Conservation (phyloP, 75 land plant species). For the Cunninghamia lanceolata region DNA sequence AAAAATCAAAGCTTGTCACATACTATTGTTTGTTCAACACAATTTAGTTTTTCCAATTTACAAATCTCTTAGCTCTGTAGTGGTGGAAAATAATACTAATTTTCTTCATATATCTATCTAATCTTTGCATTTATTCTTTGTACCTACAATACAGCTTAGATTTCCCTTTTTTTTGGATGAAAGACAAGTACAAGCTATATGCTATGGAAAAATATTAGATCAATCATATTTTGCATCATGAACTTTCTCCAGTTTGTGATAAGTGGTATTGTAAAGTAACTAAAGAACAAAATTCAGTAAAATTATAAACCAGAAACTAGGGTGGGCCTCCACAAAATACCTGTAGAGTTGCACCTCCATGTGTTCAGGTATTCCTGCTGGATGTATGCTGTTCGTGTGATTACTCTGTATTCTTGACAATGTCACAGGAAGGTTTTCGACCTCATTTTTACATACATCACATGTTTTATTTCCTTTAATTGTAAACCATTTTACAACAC, state of each 20-base stretch:
- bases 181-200: background rate
- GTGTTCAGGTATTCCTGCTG: constrained; percentile 12
- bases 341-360: constrained; percentile 25
- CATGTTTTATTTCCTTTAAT: constrained; percentile 70
- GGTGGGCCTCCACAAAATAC: constrained; percentile 2
- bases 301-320: background rate
- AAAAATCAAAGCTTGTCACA: no score
- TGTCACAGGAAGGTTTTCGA: constrained; percentile 69
- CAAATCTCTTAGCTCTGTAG: no score
- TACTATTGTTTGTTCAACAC: no score
- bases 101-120: no score
- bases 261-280: background rate
- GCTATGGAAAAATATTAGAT: background rate
- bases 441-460: constrained; percentile 72
- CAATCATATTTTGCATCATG: background rate
- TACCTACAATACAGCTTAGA: no score
- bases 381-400: constrained; percentile 7
- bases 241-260: background rate
- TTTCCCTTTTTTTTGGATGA: no score
- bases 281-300: background rate
- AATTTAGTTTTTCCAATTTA: no score
- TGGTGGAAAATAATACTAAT: no score
- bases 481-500: constrained; percentile 76
- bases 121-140: no score
- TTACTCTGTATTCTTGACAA: constrained; percentile 47